phyloP scores from a whole-genome alignment of 2,329 filamentous ascomycete species.

The Coniochaeta sp. region DNA sequence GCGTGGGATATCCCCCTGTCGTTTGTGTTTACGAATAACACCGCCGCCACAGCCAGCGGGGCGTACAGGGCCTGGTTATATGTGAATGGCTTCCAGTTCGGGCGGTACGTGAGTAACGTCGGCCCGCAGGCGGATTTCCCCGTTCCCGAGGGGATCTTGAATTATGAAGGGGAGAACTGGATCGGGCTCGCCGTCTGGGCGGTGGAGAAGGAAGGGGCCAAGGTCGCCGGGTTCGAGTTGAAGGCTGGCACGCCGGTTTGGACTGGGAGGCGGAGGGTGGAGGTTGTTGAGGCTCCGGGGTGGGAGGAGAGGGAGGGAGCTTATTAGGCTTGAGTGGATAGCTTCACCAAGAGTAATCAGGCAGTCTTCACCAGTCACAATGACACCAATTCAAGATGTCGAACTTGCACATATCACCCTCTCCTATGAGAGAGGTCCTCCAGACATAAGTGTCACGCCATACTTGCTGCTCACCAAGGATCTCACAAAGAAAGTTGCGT shows the following conservation, averaged over 20 bases:
- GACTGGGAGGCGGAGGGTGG: conserved; percentile 39
- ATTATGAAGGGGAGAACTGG: conserved; percentile 65
- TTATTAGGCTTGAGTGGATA: too few relatives aligned
- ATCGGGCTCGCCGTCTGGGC: conserved; percentile 65
- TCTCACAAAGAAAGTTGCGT: too few relatives aligned
- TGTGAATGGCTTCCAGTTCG: conserved; percentile 71
- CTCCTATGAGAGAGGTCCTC: too few relatives aligned
- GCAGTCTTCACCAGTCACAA: too few relatives aligned
- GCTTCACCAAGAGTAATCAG: too few relatives aligned
- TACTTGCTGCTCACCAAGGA: too few relatives aligned
- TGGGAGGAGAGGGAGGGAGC: conserved; percentile 40
- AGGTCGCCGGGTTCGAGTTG: conserved; percentile 46
- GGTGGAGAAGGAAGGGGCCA: conserved; percentile 48
- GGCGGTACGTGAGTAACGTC: conserved; percentile 56
- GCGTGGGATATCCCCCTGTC: conserved; percentile 55
- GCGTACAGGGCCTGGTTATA: conserved; percentile 57
- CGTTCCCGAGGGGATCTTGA: conserved; percentile 65
- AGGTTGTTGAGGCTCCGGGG: conserved; percentile 34
- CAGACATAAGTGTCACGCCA: too few relatives aligned
- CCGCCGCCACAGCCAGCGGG: conserved; percentile 12
- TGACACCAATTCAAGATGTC: too few relatives aligned
- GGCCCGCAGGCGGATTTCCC: conserved; percentile 67
- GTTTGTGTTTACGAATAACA: conserved; percentile 46
- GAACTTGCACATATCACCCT: too few relatives aligned
- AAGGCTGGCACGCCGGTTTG: conserved; percentile 40